phyloP scores from a whole-genome alignment of 2,329 filamentous ascomycete genomes.

The Sporothrix pallida region DNA sequence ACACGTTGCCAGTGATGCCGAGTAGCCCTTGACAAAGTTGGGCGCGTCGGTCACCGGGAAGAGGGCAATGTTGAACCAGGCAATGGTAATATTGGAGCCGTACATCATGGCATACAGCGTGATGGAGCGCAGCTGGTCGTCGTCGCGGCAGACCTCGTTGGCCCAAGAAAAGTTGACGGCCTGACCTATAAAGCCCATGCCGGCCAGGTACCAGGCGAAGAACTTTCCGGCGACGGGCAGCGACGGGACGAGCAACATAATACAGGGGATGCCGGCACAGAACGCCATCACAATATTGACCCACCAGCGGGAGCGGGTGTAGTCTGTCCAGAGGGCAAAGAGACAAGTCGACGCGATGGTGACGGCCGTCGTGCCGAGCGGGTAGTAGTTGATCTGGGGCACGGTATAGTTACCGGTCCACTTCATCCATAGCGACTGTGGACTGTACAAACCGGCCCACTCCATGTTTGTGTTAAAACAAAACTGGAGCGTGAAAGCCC shows the following conservation, averaged over 20 bases:
- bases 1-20: constrained; percentile 9
- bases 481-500: constrained; percentile 71
- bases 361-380: constrained; percentile 60
- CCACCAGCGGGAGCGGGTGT: constrained; percentile 2
- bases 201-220: constrained; percentile 26
- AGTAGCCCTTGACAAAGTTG: constrained; percentile 29
- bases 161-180: constrained; percentile 15
- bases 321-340: constrained; percentile 54
- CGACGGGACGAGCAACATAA: background rate
- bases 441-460: constrained; percentile 74
- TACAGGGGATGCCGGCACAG: constrained; percentile 11
- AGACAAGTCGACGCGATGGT: constrained; percentile 67
- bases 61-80: constrained; percentile 27
- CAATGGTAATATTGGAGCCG: constrained; percentile 25
- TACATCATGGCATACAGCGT: constrained; percentile 28
- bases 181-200: constrained; percentile 10
- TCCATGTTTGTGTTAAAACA: constrained; percentile 65
- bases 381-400: constrained; percentile 61
- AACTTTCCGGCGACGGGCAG: constrained; percentile 16
- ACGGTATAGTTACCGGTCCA: constrained; percentile 51
- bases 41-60: constrained; percentile 24
- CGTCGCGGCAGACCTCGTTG: constrained; percentile 29
- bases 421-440: constrained; percentile 62
- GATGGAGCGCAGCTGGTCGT: constrained; percentile 23
- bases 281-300: constrained; percentile 13